Base-by-base conservation (phyloP, 768 basidiomycete species). In the Russula ochroleuca region DNA sequence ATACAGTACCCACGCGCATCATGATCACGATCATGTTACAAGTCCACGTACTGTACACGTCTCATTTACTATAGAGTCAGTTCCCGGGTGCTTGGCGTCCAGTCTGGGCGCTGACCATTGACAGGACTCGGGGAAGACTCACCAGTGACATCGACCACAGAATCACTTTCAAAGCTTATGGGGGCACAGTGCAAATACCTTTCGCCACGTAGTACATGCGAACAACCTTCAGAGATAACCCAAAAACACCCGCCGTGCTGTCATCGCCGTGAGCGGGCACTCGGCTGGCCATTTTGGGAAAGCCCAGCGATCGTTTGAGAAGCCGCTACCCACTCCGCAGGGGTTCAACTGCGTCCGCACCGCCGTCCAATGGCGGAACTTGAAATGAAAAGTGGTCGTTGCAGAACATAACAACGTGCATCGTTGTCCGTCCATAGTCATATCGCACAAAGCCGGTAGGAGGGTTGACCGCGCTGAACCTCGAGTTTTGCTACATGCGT, bases 31-130 rank as follows among this genome's bases (percentile, higher is more conserved):
- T 33, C 60, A 47, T 35, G 45, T 15, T 35, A 35, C 35, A 35
- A 35, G 8, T 40, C 51, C 41, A 57, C 31, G 19, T 43, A 13
- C 55, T 10, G 55, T 57, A n/a, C 28, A 43, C n/a, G 31, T 47
- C 43, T 8, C 19, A 28, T 15, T 25, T 28, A 15, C 23, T 10
- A 9, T 17, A 17, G 45, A 13, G 45, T 25, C 45, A 19, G 17
- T n/a, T 61, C 45, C 57, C 63, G n/a, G 58, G 58, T 53, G 28
- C 25, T 33, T 41, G 52, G 63, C 63, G 58, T 58, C 35, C 35
- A 48, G 25, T 48, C 49, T 21, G 33, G 51, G 43, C 50, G 28
- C 37, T 37, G 1, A 10, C 33, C 14, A 19, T n/a, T 43, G 43
- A 47, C 38, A 28, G 57, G 31, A 43, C 13, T 5, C n/a, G 3